A percentile compares a stretch with the other conserved stretches of the same genome.
These are phyloP conservation scores for Solanum pennellii DNA, from an alignment of 257 asterid genomes.

Conservation along the genomic window DNA sequence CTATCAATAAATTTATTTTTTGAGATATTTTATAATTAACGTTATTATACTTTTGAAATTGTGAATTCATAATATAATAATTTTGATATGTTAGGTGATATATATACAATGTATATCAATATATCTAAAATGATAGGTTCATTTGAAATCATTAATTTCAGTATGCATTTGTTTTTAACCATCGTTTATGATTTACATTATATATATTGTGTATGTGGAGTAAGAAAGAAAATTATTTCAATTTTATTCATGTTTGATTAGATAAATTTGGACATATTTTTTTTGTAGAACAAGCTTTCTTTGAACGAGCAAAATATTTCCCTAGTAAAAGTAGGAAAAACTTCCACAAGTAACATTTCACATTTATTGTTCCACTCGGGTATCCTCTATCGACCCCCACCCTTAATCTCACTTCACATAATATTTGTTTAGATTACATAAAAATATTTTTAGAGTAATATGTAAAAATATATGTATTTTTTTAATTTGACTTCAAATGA, in stretches of 20 bases:
- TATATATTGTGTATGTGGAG: neutral
- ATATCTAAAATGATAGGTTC: neutral
- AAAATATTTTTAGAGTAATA: too few relatives aligned
- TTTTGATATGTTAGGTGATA: neutral
- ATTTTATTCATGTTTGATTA: neutral
- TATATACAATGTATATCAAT: neutral
- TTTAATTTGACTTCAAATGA: too few relatives aligned
- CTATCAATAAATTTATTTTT: neutral
- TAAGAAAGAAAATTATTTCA: too few relatives aligned
- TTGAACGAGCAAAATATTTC: too few relatives aligned
- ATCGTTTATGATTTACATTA: neutral
- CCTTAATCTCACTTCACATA: too few relatives aligned
- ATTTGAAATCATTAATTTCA: neutral
- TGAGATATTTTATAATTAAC: neutral
- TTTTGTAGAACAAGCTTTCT: neutral
- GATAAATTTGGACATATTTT: neutral
- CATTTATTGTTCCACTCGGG: too few relatives aligned
- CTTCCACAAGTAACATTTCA: neutral
- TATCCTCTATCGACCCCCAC: too few relatives aligned
- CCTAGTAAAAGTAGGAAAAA: neutral
- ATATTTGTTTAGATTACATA: too few relatives aligned
- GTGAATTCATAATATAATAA: neutral
- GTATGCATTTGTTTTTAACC: neutral
- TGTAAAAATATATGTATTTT: too few relatives aligned
- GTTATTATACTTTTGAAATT: neutral